Evolutionary conservation across 225 moss, liverwort and hornwort genomes (phyloP).

Genomic region (Neckera pumila): DNA sequence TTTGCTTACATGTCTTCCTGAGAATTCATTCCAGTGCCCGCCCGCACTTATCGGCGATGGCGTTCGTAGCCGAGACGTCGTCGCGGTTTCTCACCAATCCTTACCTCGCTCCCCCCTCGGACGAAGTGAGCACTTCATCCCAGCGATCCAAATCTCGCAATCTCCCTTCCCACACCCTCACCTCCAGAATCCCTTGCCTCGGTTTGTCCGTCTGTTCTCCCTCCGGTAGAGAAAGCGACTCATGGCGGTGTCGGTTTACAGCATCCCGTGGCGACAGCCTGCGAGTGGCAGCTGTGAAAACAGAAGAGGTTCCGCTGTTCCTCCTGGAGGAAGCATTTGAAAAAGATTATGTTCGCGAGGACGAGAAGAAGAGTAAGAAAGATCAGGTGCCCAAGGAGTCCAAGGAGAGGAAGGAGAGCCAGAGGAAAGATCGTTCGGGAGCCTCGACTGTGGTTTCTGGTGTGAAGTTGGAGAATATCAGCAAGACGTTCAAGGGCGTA

Average conservation of each 20-base stretch:
- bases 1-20: not conserved
- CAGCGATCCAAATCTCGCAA: not conserved
- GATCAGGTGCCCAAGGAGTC: not conserved
- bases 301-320: constrained; percentile 2
- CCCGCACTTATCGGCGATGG: not conserved
- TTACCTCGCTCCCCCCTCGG: not conserved
- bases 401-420: not conserved
- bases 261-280: not conserved
- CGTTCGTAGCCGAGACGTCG: constrained; percentile 10
- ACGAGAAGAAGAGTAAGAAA: not conserved
- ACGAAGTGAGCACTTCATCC: constrained; percentile 1
- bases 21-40: not conserved
- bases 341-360: constrained; percentile 1
- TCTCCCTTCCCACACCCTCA: not conserved
- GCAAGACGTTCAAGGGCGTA: constrained; percentile 36
- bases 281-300: constrained; percentile 12
- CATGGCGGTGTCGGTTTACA: constrained; percentile 1
- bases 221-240: not conserved
- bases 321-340: constrained; percentile 32
- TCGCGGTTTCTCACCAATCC: not conserved
- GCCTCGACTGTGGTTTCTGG: constrained; percentile 26
- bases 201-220: not conserved
- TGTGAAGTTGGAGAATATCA: constrained; percentile 34
- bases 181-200: not conserved
- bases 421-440: constrained; percentile 3